phyloP scores from a whole-genome alignment of 192 early-diverging fungal species.

The Mortierella claussenii region DNA sequence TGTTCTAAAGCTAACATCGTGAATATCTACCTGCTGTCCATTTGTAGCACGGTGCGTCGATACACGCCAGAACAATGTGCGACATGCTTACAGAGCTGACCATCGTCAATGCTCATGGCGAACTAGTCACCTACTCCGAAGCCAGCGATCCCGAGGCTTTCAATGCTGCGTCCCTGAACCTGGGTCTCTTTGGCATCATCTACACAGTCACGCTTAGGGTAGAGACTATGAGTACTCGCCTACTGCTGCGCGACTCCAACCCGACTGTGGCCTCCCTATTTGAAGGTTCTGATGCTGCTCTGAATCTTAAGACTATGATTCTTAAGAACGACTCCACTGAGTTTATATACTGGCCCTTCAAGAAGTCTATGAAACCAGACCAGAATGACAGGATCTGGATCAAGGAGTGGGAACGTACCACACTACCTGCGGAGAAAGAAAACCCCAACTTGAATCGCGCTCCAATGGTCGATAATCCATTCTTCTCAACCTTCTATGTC shows the following conservation, averaged over 20 bases:
- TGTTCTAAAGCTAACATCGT: no score
- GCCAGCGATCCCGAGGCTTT: constrained; percentile 29
- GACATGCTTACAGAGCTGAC: constrained; percentile 38
- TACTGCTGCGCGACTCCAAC: constrained; percentile 23
- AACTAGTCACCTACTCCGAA: constrained; percentile 39
- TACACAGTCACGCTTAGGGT: constrained; percentile 50
- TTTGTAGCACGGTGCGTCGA: constrained; percentile 21
- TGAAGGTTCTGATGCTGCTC: constrained; percentile 3
- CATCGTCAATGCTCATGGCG: constrained; percentile 28
- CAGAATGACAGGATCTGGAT: constrained; percentile 44
- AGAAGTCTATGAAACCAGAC: constrained; percentile 8
- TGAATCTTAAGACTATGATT: constrained; percentile 15
- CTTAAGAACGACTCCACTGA: constrained; percentile 28
- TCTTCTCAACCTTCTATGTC: constrained; percentile 13
- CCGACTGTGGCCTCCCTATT: constrained; percentile 11
- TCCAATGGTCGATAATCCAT: constrained; percentile 30
- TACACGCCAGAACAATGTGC: constrained; percentile 17
- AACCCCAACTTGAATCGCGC: neutral
- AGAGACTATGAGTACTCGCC: constrained; percentile 29
- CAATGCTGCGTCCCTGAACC: constrained; percentile 38
- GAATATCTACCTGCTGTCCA: neutral
- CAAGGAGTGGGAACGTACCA: constrained; percentile 46
- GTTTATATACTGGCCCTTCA: constrained; percentile 57
- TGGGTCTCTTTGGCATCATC: constrained; percentile 54
- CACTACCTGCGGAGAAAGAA: constrained; percentile 1